These are phyloP conservation scores for Fusarium algeriense DNA, from an alignment of 2,329 filamentous ascomycete species.

Conservation along the genomic window DNA sequence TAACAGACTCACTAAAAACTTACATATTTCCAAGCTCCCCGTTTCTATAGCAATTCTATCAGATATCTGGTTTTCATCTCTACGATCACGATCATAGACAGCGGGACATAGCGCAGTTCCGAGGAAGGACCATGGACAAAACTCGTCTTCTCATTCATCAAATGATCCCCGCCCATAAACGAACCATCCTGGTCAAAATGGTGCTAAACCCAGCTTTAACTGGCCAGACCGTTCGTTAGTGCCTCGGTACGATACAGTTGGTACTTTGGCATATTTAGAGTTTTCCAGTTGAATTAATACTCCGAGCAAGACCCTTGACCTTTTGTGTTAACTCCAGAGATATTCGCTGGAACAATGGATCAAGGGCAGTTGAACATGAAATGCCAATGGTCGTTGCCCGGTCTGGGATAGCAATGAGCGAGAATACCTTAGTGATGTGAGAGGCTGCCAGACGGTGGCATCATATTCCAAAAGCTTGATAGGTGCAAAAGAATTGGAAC, in stretches of 20 bases:
- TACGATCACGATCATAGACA: conserved; percentile 2
- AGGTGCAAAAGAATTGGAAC: conserved; percentile 12
- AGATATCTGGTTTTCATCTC: background rate
- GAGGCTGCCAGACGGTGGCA: conserved; percentile 30
- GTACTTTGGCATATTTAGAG: conserved; percentile 10
- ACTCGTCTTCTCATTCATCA: conserved; percentile 4
- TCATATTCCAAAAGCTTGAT: conserved; percentile 22
- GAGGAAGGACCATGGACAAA: conserved; percentile 23
- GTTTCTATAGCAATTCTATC: conserved; percentile 4
- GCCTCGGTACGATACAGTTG: conserved; percentile 9
- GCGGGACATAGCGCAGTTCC: conserved; percentile 14
- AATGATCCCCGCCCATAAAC: conserved; percentile 9
- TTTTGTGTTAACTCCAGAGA: conserved; percentile 6
- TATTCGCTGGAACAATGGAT: background rate
- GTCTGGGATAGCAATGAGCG: conserved; percentile 21
- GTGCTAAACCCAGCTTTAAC: conserved; percentile 16
- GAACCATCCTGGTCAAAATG: conserved; percentile 26
- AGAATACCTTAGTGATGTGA: conserved; percentile 30
- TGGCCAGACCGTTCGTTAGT: conserved; percentile 9
- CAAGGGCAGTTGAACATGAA: conserved; percentile 22
- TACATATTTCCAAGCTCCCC: conserved; percentile 9
- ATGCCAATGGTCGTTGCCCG: conserved; percentile 19
- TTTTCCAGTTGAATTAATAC: conserved; percentile 8
- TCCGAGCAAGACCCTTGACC: conserved; percentile 23
- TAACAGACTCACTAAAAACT: conserved; percentile 40